Evolutionary conservation across 75 land plant genomes (phyloP).

Genomic region (Picea glauca): DNA sequence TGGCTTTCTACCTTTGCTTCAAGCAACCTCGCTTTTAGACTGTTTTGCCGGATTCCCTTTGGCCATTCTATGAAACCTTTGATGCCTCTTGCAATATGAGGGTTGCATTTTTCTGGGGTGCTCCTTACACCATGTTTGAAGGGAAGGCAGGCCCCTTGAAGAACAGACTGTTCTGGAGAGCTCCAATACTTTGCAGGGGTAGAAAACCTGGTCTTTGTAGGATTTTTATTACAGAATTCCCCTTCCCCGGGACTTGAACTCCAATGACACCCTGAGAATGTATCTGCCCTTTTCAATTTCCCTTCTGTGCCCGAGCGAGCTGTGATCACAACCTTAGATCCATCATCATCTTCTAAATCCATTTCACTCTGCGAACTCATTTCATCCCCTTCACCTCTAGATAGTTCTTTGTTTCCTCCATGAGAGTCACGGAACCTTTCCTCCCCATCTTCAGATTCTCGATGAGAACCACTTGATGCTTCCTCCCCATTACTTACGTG

Average conservation of each 20-base stretch:
- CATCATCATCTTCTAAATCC: not conserved
- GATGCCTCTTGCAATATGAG: conserved; percentile 9
- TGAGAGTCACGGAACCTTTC: not conserved
- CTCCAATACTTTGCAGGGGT: not conserved
- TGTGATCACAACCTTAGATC: not conserved
- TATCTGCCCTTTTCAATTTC: not conserved
- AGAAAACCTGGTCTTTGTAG: not conserved
- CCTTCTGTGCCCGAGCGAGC: not conserved
- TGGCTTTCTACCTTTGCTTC: conserved; percentile 29
- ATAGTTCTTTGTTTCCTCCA: not conserved
- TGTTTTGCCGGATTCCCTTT: conserved; percentile 20
- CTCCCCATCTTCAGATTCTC: not conserved
- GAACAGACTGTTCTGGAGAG: not conserved
- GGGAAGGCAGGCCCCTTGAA: not conserved
- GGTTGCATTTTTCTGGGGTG: not conserved
- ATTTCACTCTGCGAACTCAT: not conserved
- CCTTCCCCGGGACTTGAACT: not conserved
- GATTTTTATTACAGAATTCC: not conserved
- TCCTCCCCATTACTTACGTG: not conserved
- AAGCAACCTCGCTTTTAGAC: conserved; percentile 31
- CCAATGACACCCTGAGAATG: not conserved
- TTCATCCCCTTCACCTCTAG: not conserved
- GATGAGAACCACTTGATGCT: not conserved
- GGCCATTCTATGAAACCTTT: conserved; percentile 20
- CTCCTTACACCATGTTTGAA: not conserved